A percentile compares a stretch with the other conserved stretches of the same genome.
Conservation (phyloP, 345 rosid genomes). For the Rhodamnia rubescens region DNA sequence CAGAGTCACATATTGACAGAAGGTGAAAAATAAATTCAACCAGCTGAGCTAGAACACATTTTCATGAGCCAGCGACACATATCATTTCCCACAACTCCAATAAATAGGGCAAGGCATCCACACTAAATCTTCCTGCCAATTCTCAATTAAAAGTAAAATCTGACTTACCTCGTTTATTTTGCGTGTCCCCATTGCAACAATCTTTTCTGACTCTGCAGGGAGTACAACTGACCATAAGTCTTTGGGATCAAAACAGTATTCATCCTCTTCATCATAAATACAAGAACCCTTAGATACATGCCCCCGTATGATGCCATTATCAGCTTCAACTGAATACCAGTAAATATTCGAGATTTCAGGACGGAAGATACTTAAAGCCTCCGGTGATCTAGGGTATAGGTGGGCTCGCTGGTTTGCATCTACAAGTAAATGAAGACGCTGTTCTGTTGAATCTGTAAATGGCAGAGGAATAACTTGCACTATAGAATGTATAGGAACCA, state of each 20-base stretch:
- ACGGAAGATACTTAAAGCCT: slow-evolving; percentile 55
- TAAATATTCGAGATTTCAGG: slow-evolving; percentile 64
- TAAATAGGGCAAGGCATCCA: not conserved
- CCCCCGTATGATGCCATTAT: slow-evolving; percentile 65
- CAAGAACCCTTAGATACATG: slow-evolving; percentile 57
- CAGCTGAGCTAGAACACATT: not conserved
- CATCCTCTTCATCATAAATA: slow-evolving; percentile 40
- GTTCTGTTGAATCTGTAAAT: slow-evolving; percentile 82
- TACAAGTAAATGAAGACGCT: slow-evolving; percentile 73
- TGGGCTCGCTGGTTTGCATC: slow-evolving; percentile 53
- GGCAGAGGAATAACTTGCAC: slow-evolving; percentile 80
- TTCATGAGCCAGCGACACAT: not conserved
- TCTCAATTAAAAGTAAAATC: not conserved
- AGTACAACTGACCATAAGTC: slow-evolving; percentile 87
- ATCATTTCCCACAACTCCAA: not conserved
- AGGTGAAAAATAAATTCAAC: not conserved
- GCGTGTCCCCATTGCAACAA: slow-evolving; percentile 55
- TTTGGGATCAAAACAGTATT: slow-evolving; percentile 69
- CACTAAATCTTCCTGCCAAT: not conserved
- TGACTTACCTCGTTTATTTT: slow-evolving; percentile 68
- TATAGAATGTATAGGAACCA: slow-evolving; percentile 54
- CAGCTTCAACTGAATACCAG: slow-evolving; percentile 81
- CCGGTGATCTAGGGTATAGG: slow-evolving; percentile 75
- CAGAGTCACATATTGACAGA: not conserved
- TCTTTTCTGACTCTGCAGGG: slow-evolving; percentile 86